Percentiles rank a stretch among this genome's conserved stretches.
Conservation (phyloP, 2,329 filamentous ascomycete species). For the Microcyclospora tardicrescens region DNA sequence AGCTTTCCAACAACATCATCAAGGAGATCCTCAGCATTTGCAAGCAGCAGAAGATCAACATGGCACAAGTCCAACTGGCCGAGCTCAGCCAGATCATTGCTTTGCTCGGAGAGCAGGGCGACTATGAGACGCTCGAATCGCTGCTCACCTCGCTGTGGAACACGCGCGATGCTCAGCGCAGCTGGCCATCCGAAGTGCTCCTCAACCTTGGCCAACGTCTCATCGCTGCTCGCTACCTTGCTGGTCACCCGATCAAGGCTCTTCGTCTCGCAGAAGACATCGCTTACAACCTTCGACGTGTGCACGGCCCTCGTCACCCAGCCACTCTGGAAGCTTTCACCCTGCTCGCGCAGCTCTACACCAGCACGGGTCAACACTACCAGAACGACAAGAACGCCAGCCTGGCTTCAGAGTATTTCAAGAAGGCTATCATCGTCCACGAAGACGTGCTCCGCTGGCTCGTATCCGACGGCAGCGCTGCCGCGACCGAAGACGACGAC, state of each 20-base stretch:
- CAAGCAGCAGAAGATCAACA: conserved; percentile 31
- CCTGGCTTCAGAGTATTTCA: conserved; percentile 27
- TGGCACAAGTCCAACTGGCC: conserved; percentile 30
- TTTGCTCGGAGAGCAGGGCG: conserved; percentile 36
- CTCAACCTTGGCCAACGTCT: conserved; percentile 41
- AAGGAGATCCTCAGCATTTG: conserved; percentile 32
- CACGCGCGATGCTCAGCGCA: conserved; percentile 32
- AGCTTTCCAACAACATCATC: conserved; percentile 28
- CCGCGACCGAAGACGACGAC: conserved; percentile 20
- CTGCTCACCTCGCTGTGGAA: conserved; percentile 35
- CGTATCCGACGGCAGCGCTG: conserved; percentile 14
- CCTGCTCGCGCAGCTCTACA: conserved; percentile 39
- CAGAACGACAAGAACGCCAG: conserved; percentile 25
- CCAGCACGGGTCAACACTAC: conserved; percentile 26
- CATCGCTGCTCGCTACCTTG: conserved; percentile 40
- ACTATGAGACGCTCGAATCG: conserved; percentile 34
- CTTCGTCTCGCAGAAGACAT: conserved; percentile 41
- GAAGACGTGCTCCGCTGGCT: conserved; percentile 20
- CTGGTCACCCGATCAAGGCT: conserved; percentile 31
- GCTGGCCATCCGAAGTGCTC: conserved; percentile 34
- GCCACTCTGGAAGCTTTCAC: conserved; percentile 38
- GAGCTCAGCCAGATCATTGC: conserved; percentile 35
- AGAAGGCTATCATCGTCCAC: conserved; percentile 25
- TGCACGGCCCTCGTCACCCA: conserved; percentile 36
- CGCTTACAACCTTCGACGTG: conserved; percentile 42